phyloP scores from a whole-genome alignment of 192 early-diverging fungal species.

The Linnemannia elongata region DNA sequence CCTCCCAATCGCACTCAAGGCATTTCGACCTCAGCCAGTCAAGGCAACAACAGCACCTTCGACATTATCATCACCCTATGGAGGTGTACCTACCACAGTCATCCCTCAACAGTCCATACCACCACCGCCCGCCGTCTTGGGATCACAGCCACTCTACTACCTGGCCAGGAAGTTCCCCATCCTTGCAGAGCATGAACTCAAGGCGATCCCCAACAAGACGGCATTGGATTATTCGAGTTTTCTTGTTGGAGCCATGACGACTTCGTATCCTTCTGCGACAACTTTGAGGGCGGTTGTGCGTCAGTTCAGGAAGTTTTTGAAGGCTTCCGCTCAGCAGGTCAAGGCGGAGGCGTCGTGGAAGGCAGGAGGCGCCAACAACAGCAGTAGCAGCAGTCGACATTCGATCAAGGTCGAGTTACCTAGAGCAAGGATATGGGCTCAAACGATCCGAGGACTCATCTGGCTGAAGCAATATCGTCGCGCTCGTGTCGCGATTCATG shows the following conservation, averaged over 20 bases:
- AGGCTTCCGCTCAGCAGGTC: constrained; percentile 15
- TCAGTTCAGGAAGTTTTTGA: constrained; percentile 53
- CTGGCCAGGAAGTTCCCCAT: constrained; percentile 44
- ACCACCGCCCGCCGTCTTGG: constrained; percentile 37
- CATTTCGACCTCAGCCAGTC: background rate
- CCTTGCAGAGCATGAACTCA: constrained; percentile 47
- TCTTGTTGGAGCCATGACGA: constrained; percentile 38
- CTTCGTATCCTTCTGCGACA: constrained; percentile 41
- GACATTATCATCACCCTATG: background rate
- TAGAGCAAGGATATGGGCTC: constrained; percentile 47
- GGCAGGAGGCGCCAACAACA: background rate
- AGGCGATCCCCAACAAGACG: constrained; percentile 27
- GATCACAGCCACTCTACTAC: constrained; percentile 48
- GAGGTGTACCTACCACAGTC: background rate
- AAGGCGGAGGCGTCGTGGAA: background rate
- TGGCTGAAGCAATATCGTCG: constrained; percentile 51
- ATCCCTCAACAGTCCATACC: constrained; percentile 23
- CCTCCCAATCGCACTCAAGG: constrained; percentile 34
- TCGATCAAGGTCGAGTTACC: constrained; percentile 24
- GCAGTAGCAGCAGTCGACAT: background rate
- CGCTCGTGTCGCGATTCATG: constrained; percentile 39
- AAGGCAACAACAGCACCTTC: background rate
- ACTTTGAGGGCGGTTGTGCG: constrained; percentile 41
- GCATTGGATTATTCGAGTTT: constrained; percentile 54
- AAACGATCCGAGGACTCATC: constrained; percentile 41